Base-by-base conservation (phyloP, 345 rosid species). In the Hibiscus trionum region DNA sequence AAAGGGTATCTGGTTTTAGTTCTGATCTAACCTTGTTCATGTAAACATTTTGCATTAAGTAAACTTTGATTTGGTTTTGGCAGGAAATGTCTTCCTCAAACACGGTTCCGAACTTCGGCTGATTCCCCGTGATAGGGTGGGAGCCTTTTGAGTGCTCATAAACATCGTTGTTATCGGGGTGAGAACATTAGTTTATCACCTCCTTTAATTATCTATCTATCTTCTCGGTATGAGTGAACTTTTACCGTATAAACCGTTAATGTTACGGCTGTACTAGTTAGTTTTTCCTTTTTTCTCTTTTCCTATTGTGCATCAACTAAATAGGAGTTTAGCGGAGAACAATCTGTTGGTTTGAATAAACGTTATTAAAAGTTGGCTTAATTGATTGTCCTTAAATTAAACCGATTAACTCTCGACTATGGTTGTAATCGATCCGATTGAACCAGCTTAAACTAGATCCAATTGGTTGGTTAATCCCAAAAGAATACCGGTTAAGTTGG, bases 91-190 rank as follows among this genome's bases (percentile, higher is more conserved):
- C 77, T 95, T 95, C 77, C 87, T 95, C 75, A 95, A 92, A 78
- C 99, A 95, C 79, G 99, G 99, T 1, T 90, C 97, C 4, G 97
- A 92, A 55, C 91, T 95, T 39, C 96, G 97, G 19, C 86, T 95
- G 66, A 95, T 95, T 61, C 99, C 99, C 17, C 96, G 99, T 2
- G 99, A 95, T 66, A 82, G 97, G 73, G 99, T 95, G 65, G 99
- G 99, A 85, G 82, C 87, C 73, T 79, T 72, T 10, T 74, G 70
- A 61, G 19, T 72, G 68, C 29, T 47, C 31, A 21, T 17, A 35
- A 33, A 55, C 50, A 17, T 55, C 10, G n/a, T 69, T 69, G 16
- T 50, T 29, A 50, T 49, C 24, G 2, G 8, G 35, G 26, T 11
- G 44, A 69, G 47, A 55, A 31, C 12, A 35, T n/a, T 12, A 12